A percentile compares a stretch with the other conserved stretches of the same genome.
These are phyloP conservation scores for Aphanocladium album DNA, from an alignment of 2,329 filamentous ascomycete species.

Conservation along the genomic window DNA sequence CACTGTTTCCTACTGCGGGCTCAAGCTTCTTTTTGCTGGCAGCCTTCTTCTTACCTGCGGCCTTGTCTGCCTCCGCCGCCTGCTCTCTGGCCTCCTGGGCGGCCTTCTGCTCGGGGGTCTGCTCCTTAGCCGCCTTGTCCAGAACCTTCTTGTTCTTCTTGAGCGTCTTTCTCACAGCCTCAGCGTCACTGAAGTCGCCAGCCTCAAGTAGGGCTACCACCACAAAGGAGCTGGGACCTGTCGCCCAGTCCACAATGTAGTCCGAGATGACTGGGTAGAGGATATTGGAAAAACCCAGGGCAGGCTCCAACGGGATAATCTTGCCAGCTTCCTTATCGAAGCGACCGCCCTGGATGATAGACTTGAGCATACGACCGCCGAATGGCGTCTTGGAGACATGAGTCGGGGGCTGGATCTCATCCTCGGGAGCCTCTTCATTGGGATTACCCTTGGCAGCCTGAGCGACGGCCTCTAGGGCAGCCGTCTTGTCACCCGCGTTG, in stretches of 20 bases:
- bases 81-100: constrained; percentile 46
- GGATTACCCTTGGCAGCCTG: constrained; percentile 56
- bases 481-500: constrained; percentile 68
- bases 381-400: constrained; percentile 59
- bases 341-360: constrained; percentile 80
- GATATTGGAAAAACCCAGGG: constrained; percentile 72
- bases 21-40: constrained; percentile 36
- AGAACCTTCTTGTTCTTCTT: constrained; percentile 69
- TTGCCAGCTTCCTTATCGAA: constrained; percentile 72
- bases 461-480: constrained; percentile 67
- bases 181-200: constrained; percentile 60
- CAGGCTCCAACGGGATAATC: constrained; percentile 66
- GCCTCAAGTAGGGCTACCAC: constrained; percentile 77
- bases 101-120: constrained; percentile 49
- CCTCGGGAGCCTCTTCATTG: constrained; percentile 34
- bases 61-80: constrained; percentile 39
- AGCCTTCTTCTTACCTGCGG: constrained; percentile 27
- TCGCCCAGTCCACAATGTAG: constrained; percentile 76
- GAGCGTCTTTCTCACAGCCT: constrained; percentile 63
- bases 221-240: constrained; percentile 79
- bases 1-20: constrained; percentile 54
- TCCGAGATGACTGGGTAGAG: constrained; percentile 79
- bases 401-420: constrained; percentile 33
- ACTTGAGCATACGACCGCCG: constrained; percentile 83
- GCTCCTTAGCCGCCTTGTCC: constrained; percentile 59